These are phyloP conservation scores for Claviceps quebecensis DNA, from an alignment of 2,329 filamentous ascomycete genomes.

Conservation along the genomic window DNA sequence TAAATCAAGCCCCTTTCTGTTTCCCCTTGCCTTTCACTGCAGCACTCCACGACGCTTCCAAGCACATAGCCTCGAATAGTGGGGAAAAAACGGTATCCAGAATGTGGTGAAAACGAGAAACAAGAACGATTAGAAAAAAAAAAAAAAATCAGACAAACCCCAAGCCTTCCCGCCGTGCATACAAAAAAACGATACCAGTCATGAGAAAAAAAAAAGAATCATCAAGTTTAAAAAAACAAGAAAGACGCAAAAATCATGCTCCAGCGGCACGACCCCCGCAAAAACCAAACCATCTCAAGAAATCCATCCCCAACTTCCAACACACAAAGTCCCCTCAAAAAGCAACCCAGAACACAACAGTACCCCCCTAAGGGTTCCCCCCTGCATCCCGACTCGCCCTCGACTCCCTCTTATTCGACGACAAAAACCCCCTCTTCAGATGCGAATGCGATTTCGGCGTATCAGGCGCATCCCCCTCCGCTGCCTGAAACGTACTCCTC, in stretches of 20 bases:
- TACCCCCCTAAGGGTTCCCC: constrained; percentile 19
- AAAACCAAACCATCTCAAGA: too few relatives aligned
- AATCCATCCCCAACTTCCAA: neutral
- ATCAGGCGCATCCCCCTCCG: constrained; percentile 30
- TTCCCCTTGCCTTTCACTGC: neutral
- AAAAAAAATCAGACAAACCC: too few relatives aligned
- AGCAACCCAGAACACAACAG: constrained; percentile 7
- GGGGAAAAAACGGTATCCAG: too few relatives aligned
- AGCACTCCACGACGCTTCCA: neutral
- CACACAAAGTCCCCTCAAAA: neutral
- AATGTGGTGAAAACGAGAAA: too few relatives aligned
- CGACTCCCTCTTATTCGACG: constrained; percentile 38
- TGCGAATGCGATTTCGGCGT: constrained; percentile 31
- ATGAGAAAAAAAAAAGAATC: neutral
- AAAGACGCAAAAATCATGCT: neutral
- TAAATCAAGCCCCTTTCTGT: neutral
- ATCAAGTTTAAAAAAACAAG: neutral
- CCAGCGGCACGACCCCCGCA: too few relatives aligned
- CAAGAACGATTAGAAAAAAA: too few relatives aligned
- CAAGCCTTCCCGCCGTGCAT: too few relatives aligned
- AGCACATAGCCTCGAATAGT: neutral
- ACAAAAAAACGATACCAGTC: neutral
- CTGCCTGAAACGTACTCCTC: constrained; percentile 54
- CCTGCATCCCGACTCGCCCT: constrained; percentile 30
- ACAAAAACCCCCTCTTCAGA: constrained; percentile 41